phyloP scores from a whole-genome alignment of 495 filamentous ascomycete genomes.

The Trichoderma virens region DNA sequence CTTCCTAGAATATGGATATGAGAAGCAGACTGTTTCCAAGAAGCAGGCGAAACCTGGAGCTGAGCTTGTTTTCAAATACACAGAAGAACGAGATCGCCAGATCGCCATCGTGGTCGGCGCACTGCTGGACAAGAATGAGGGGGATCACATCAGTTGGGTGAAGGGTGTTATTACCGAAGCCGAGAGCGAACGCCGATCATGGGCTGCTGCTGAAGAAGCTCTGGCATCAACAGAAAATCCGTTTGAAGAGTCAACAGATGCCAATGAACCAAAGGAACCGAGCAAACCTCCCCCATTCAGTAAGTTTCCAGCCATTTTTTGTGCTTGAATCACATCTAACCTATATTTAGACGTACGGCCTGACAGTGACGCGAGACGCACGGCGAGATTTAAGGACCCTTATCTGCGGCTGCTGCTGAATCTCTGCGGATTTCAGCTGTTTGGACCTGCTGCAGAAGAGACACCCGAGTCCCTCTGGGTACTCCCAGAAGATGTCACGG shows the following conservation, averaged over 20 bases:
- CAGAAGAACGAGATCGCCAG: conserved; percentile 55
- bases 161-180: conserved; percentile 60
- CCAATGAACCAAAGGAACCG: conserved; percentile 26
- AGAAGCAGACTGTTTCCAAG: conserved; percentile 62
- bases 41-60: conserved; percentile 50
- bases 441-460: conserved; percentile 59
- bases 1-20: conserved; percentile 85
- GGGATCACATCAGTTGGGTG: conserved; percentile 72
- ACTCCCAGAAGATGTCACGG: conserved; percentile 57
- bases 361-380: conserved; percentile 57
- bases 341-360: conserved; percentile 48
- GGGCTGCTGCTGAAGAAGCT: conserved; percentile 65
- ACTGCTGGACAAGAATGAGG: conserved; percentile 67
- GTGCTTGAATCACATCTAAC: not conserved
- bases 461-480: conserved; percentile 67
- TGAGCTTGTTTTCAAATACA: conserved; percentile 73
- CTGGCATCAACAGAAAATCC: conserved; percentile 29
- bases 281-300: conserved; percentile 34
- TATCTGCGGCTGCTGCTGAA: conserved; percentile 82
- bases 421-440: conserved; percentile 60
- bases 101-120: conserved; percentile 71
- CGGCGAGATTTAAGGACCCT: conserved; percentile 81
- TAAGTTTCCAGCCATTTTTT: conserved; percentile 25
- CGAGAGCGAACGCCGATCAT: conserved; percentile 64
- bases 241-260: conserved; percentile 32